Evolutionary conservation across 2,329 filamentous ascomycete genomes (phyloP), one percentile per base, ranked within the genome.

Genomic region (Colletotrichum orchidophilum): DNA sequence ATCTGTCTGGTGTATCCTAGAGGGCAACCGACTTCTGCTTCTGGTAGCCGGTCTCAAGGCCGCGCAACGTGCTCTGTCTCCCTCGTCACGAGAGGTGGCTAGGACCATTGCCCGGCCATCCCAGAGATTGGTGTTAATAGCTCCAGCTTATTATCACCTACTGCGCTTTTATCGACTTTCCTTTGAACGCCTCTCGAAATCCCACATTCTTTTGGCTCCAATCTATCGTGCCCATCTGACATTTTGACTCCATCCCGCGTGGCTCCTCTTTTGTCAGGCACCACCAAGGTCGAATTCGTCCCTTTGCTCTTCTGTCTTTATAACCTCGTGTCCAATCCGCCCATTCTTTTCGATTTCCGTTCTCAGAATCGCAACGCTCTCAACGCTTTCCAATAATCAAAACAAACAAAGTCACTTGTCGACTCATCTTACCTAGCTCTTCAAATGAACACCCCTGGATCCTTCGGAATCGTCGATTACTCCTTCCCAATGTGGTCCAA

Each of bases 401-500:
- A 57, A 12, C 24, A 9, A 62, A 33, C 60, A 62, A 54, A 42
- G 7, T 29, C 24, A n/a, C 35, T 54, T 29, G 39, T 46, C 8
- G 26, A 27, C 24, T 46, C 13, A 4, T 8, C 13, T 29, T 15
- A n/a, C 21, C 15, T 24, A n/a, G 21, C 6, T 9, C 39, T 8
- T 15, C 15, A n/a, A 50, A 63, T 33, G 24, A 71, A 59, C 58
- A 58, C 64, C 24, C 15, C 24, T 46, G 29, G 12, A 39, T 59
- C 71, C 8, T 46, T 26, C 46, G 35, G 39, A 53, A 24, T 39
- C 33, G 18, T 62, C 39, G 29, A 72, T 26, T 53, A 70, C 54
- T 42, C 70, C 5, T 57, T 65, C 57, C 31, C n/a, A 50, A 71
- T 72, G 66, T 72, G 26, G 31, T 61, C 66, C 55, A 72, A 72